These are phyloP conservation scores for Cubamyces sp. DNA, from an alignment of 768 basidiomycete genomes.

Conservation along the genomic window DNA sequence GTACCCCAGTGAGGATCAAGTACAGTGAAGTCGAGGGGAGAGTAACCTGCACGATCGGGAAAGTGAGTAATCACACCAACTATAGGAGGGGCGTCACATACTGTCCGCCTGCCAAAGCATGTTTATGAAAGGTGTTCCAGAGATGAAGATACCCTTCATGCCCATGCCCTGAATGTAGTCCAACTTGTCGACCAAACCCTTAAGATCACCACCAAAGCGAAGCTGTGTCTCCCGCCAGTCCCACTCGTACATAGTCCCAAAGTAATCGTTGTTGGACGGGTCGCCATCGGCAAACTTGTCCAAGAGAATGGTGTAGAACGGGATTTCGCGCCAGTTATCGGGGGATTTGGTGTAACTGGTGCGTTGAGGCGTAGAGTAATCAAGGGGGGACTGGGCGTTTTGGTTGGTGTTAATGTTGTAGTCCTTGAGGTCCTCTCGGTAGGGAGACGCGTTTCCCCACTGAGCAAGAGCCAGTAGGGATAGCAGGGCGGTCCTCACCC, in stretches of 20 bases:
- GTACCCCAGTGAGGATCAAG: conserved; percentile 94
- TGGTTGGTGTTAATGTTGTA: conserved; percentile 84
- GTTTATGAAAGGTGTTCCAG: conserved; percentile 91
- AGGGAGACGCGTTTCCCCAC: conserved; percentile 62
- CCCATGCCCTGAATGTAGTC: conserved; percentile 95
- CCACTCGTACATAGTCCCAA: conserved; percentile 75
- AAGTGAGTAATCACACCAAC: conserved; percentile 2
- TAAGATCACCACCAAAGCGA: conserved; percentile 87
- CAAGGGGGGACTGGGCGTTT: conserved; percentile 63
- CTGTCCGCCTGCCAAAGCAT: conserved; percentile 98
- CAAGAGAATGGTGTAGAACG: conserved; percentile 79
- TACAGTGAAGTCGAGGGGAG: conserved; percentile 88
- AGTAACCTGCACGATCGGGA: conserved; percentile 67
- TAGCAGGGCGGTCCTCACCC: conserved; percentile 50
- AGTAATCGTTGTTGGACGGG: conserved; percentile 90
- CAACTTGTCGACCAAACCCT: conserved; percentile 70
- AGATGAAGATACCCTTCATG: conserved; percentile 81
- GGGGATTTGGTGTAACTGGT: conserved; percentile 79
- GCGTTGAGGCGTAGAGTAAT: conserved; percentile 66
- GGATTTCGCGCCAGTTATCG: conserved; percentile 81
- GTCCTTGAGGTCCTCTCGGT: conserved; percentile 61
- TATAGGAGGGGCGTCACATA: conserved; percentile 44
- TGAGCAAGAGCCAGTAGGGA: conserved; percentile 43
- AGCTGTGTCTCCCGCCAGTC: conserved; percentile 91
- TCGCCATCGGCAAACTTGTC: conserved; percentile 97